Percentiles rank a stretch among this genome's conserved stretches.
phyloP scores from a whole-genome alignment of 768 basidiomycete genomes.

The Sarcomyxa edulis region DNA sequence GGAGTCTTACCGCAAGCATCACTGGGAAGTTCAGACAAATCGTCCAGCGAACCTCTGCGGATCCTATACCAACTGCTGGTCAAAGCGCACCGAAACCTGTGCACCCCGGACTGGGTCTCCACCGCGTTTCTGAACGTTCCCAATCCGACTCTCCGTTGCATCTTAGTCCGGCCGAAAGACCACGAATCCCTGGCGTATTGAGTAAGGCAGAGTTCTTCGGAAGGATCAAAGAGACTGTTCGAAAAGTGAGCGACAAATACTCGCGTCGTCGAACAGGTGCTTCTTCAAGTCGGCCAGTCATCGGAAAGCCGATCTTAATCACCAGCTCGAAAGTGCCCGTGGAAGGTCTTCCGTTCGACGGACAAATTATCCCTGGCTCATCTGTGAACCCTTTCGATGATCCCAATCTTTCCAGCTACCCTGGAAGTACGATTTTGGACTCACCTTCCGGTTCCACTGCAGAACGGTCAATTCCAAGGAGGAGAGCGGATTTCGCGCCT shows the following conservation, averaged over 20 bases:
- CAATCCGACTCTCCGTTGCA: slow-evolving; percentile 23
- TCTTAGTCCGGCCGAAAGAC: slow-evolving; percentile 18
- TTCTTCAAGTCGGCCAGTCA: slow-evolving; percentile 39
- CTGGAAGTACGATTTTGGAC: slow-evolving; percentile 43
- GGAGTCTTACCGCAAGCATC: slow-evolving; percentile 21
- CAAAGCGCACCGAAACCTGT: background rate
- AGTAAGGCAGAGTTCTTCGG: slow-evolving; percentile 66
- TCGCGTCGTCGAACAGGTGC: slow-evolving; percentile 25
- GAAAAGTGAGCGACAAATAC: slow-evolving; percentile 64
- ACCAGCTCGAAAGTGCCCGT: slow-evolving; percentile 8
- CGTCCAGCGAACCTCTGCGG: too few species aligned
- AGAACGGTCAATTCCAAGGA: slow-evolving; percentile 58
- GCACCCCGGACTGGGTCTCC: slow-evolving; percentile 39
- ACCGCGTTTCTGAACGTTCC: slow-evolving; percentile 42
- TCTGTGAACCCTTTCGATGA: slow-evolving; percentile 38
- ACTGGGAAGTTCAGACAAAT: too few species aligned
- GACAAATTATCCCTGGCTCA: slow-evolving; percentile 21
- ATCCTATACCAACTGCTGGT: slow-evolving; percentile 8
- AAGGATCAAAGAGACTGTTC: slow-evolving; percentile 57
- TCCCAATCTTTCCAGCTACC: slow-evolving; percentile 28
- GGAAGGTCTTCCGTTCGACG: slow-evolving; percentile 20
- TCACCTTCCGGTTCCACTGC: slow-evolving; percentile 66
- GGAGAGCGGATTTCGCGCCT: slow-evolving; percentile 66
- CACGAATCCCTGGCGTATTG: slow-evolving; percentile 48
- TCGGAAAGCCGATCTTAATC: slow-evolving; percentile 53